Percentiles rank a stretch among this genome's conserved stretches.
These are phyloP conservation scores for Hymenoscyphus scutula DNA, from an alignment of 2,329 filamentous ascomycete genomes.

Conservation along the genomic window DNA sequence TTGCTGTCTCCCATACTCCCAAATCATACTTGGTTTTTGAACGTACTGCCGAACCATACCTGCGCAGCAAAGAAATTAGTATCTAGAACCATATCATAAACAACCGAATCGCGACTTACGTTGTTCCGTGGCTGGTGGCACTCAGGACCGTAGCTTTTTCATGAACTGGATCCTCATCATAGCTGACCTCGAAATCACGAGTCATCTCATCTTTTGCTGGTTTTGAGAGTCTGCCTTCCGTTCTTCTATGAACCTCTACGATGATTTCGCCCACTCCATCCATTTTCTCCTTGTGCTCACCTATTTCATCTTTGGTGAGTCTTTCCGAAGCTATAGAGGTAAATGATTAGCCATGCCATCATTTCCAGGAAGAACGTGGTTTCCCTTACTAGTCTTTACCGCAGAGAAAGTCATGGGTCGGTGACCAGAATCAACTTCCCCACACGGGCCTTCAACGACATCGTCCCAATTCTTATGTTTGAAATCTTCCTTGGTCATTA, in stretches of 20 bases:
- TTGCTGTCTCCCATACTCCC: not conserved
- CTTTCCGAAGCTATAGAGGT: not conserved
- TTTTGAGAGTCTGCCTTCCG: slow-evolving; percentile 1
- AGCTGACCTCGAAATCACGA: not conserved
- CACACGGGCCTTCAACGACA: slow-evolving; percentile 12
- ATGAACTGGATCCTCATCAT: slow-evolving; percentile 13
- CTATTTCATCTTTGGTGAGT: not conserved
- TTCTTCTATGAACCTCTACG: not conserved
- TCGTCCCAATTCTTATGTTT: slow-evolving; percentile 13
- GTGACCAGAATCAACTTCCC: slow-evolving; percentile 6
- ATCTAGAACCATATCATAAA: not conserved
- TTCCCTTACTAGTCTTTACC: slow-evolving; percentile 20
- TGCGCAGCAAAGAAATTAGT: not conserved
- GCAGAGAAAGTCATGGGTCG: slow-evolving; percentile 20
- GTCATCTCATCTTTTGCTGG: slow-evolving; percentile 2
- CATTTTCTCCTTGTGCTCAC: not conserved
- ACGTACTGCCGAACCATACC: not conserved
- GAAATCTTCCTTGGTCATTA: not conserved
- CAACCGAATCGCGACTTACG: slow-evolving; percentile 14
- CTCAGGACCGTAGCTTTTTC: slow-evolving; percentile 25
- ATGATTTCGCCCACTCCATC: slow-evolving; percentile 2
- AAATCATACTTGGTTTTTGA: slow-evolving; percentile 1
- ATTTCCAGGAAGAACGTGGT: not conserved
- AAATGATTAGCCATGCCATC: not conserved
- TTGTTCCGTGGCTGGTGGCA: slow-evolving; percentile 21